phyloP scores from a whole-genome alignment of 441 rosid species.

The Syzygium syzygioides region DNA sequence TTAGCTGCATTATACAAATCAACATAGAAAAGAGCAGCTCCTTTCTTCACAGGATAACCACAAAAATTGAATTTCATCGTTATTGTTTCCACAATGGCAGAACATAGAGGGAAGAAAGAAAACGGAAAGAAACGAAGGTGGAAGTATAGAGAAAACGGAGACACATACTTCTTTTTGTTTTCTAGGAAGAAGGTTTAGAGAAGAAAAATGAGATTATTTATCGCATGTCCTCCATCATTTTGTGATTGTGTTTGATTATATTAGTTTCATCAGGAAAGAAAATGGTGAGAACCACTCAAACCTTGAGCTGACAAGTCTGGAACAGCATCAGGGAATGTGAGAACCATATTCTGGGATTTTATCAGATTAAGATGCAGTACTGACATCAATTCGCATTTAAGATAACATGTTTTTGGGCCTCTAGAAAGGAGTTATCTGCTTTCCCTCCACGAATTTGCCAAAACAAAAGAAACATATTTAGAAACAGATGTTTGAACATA shows the following conservation, averaged over 20 bases:
- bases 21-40: slow-evolving; percentile 21
- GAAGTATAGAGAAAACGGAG: neutral
- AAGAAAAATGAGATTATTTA: neutral
- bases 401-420: neutral
- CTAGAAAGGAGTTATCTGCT: neutral
- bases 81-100: neutral
- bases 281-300: neutral
- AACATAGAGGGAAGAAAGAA: neutral
- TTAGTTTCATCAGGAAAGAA: neutral
- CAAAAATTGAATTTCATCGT: neutral
- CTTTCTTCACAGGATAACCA: slow-evolving; percentile 25
- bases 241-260: neutral
- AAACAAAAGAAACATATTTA: neutral
- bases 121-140: neutral
- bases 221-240: neutral
- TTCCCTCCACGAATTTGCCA: neutral
- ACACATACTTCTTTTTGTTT: neutral
- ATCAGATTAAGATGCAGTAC: neutral
- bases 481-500: neutral
- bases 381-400: neutral
- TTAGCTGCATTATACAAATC: neutral
- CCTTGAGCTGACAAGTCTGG: neutral
- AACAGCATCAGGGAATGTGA: neutral
- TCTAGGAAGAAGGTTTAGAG: neutral
- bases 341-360: neutral